A percentile compares a stretch with the other conserved stretches of the same genome.
These are phyloP conservation scores for Hypoxylon cercidicola DNA, from an alignment of 495 filamentous ascomycete species.

Conservation along the genomic window DNA sequence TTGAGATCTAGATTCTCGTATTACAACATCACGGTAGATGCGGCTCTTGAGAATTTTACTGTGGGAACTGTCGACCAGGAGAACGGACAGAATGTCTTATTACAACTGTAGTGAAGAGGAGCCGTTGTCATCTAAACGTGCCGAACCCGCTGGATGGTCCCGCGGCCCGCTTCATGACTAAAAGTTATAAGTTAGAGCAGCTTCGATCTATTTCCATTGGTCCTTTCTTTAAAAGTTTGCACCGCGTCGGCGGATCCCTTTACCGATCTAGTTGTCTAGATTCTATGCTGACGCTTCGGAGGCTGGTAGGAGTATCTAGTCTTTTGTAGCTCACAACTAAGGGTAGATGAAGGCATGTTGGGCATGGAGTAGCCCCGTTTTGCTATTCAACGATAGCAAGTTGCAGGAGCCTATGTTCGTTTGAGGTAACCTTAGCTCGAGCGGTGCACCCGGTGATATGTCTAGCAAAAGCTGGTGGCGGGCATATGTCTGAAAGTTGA, in stretches of 20 bases:
- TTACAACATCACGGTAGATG: constrained; percentile 6
- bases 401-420: constrained; percentile 21
- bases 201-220: constrained; percentile 19
- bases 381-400: constrained; percentile 17
- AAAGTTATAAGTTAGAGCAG: constrained; percentile 18
- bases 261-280: constrained; percentile 18
- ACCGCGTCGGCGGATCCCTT: constrained; percentile 28
- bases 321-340: constrained; percentile 24
- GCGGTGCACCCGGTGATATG: constrained; percentile 17
- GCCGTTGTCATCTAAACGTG: constrained; percentile 16
- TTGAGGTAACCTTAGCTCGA: background rate
- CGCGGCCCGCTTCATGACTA: constrained; percentile 39
- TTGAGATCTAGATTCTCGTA: constrained; percentile 9
- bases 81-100: constrained; percentile 31
- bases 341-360: constrained; percentile 2
- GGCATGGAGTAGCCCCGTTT: constrained; percentile 26
- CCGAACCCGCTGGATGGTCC: constrained; percentile 32
- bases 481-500: constrained; percentile 9
- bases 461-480: constrained; percentile 18
- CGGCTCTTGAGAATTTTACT: constrained; percentile 28
- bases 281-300: constrained; percentile 19
- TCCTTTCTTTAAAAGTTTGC: constrained; percentile 34
- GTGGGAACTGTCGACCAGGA: constrained; percentile 29
- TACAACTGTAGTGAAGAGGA: constrained; percentile 20
- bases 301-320: constrained; percentile 24